These are phyloP conservation scores for Aspergillus sp. DNA, from an alignment of 2,329 filamentous ascomycete genomes.

Conservation along the genomic window DNA sequence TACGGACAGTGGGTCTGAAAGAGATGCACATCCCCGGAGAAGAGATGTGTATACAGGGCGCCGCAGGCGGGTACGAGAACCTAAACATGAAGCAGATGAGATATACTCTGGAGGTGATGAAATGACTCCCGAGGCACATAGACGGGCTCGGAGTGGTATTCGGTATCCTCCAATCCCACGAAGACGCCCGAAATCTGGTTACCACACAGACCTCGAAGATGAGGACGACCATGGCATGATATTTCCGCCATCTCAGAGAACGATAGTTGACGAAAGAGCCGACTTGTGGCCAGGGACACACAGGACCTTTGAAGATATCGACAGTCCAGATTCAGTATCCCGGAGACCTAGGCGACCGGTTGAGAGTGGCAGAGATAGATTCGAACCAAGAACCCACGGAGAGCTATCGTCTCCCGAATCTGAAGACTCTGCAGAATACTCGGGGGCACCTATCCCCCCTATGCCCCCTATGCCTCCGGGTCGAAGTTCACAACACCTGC, in stretches of 20 bases:
- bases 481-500: constrained; percentile 79
- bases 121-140: constrained; percentile 3
- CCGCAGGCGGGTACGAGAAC: not conserved
- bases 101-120: constrained; percentile 1
- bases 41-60: constrained; percentile 8
- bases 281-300: too few relatives aligned
- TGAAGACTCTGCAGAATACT: constrained; percentile 57
- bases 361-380: not conserved
- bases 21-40: constrained; percentile 3
- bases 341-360: constrained; percentile 21
- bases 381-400: not conserved
- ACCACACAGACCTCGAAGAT: constrained; percentile 12
- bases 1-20: constrained; percentile 16
- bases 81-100: constrained; percentile 8
- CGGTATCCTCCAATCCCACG: constrained; percentile 7
- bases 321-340: constrained; percentile 13
- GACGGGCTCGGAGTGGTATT: constrained; percentile 7
- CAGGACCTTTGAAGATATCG: too few relatives aligned
- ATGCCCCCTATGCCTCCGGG: constrained; percentile 77
- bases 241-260: constrained; percentile 13
- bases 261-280: constrained; percentile 14
- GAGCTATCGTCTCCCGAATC: constrained; percentile 34
- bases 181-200: constrained; percentile 10
- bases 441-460: constrained; percentile 60
- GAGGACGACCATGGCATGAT: constrained; percentile 15